These are phyloP conservation scores for Kluyveromyces sp. DNA, from an alignment of 1,139 yeast species.

Conservation along the genomic window DNA sequence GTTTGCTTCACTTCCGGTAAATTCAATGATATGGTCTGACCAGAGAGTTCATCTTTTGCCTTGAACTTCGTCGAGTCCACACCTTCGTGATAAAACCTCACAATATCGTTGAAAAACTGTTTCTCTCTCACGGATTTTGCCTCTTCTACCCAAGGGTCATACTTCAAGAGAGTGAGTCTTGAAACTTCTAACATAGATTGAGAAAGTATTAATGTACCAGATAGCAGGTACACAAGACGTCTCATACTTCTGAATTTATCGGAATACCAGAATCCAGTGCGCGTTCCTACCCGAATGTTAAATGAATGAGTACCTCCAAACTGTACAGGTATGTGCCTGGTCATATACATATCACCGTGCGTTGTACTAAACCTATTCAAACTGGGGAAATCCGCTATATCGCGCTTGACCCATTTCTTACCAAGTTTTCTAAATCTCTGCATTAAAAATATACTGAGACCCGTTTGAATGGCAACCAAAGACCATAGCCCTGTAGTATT, in stretches of 20 bases:
- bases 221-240: constrained; percentile 17
- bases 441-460: constrained; percentile 34
- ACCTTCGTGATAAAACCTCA: constrained; percentile 29
- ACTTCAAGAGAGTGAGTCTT: constrained; percentile 40
- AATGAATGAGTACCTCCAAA: constrained; percentile 22
- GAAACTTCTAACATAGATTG: constrained; percentile 39
- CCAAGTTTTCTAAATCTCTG: constrained; percentile 18
- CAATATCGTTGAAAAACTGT: constrained; percentile 29
- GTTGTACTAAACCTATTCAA: constrained; percentile 28
- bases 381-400: constrained; percentile 29
- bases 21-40: constrained; percentile 23
- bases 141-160: constrained; percentile 62
- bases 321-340: constrained; percentile 11
- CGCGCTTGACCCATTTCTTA: constrained; percentile 16
- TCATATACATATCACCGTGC: constrained; percentile 15
- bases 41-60: constrained; percentile 27
- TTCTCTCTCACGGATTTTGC: constrained; percentile 35
- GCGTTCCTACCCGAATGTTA: constrained; percentile 10
- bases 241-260: constrained; percentile 15
- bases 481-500: constrained; percentile 42
- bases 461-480: constrained; percentile 42
- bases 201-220: constrained; percentile 24
- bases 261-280: constrained; percentile 11
- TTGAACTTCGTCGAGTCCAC: constrained; percentile 28
- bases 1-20: constrained; percentile 30